Evolutionary conservation across 75 land plant species (phyloP), one percentile per base, ranked within the genome.

Genomic region (Ceratopteris richardii): DNA sequence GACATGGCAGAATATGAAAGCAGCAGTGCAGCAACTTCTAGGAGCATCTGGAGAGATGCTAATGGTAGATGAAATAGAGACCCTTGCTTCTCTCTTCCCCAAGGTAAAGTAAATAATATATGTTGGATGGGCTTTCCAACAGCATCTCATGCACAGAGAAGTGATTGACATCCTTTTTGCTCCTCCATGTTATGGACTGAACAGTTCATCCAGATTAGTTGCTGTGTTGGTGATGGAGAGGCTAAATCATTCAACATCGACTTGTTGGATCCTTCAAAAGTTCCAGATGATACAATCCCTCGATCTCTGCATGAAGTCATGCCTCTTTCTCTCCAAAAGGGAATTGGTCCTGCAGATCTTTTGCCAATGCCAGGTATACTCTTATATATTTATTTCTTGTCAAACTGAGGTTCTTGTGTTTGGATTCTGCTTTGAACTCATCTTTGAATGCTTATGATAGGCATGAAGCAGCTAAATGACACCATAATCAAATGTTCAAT

Each of bases 31-130:
- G 27, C 76, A 75, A 52, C 64, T 82, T 28, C 54, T 51, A 44
- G 60, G 54, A 37, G 63, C 36, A 69, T 78, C 65, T 22, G 53
- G 70, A n/a, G 71, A 70, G 36, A 56, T 56, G 30, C 22, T 79
- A 36, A 58, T 25, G 28, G 55, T 79, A 12, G 41, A 62, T 30
- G 89, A 81, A 36, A 54, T 93, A 33, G 77, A 88, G 60, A 52
- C 61, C 33, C 77, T 93, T 43, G 76, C 83, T 17, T 44, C 61
- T 62, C 64, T 93, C 57, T 89, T 74, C 67, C 95, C 96, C 20
- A 78, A 85, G 87, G 96, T 85, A 61, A 53, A 69, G 44, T 54
- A 0, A 27, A 20, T 56, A 11, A 2, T 17, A n/a, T 62, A 26
- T 9, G 14, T 51, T 4, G 21, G 19, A 21, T 5, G 10, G 31